Conservation (phyloP, 2,329 filamentous ascomycete genomes). For the Paraconiothyrium sp. region DNA sequence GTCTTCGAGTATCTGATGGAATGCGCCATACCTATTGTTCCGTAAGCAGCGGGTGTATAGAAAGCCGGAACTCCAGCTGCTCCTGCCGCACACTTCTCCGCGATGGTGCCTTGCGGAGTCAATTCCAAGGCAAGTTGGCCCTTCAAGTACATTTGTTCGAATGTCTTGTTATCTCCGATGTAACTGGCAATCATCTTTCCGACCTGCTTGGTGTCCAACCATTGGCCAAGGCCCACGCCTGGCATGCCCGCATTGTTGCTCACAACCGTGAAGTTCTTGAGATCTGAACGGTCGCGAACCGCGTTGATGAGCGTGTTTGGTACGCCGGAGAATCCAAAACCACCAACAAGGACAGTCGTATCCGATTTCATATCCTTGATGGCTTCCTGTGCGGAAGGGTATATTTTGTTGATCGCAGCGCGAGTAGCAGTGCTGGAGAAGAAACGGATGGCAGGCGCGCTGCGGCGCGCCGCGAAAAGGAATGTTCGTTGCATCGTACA, state of each 20-base stretch:
- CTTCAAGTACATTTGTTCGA: slow-evolving; percentile 78
- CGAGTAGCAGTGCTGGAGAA: slow-evolving; percentile 46
- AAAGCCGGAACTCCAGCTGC: slow-evolving; percentile 83
- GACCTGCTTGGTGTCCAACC: slow-evolving; percentile 75
- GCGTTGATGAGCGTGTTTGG: slow-evolving; percentile 53
- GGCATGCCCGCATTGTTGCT: slow-evolving; percentile 83
- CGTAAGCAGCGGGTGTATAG: slow-evolving; percentile 76
- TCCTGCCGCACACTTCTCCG: slow-evolving; percentile 75
- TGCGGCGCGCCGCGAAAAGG: slow-evolving; percentile 45
- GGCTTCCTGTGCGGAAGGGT: slow-evolving; percentile 49
- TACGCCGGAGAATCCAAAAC: slow-evolving; percentile 52
- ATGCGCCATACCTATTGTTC: slow-evolving; percentile 62
- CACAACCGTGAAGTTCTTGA: slow-evolving; percentile 70
- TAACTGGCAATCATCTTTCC: slow-evolving; percentile 78
- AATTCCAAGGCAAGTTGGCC: slow-evolving; percentile 80
- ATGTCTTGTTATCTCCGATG: slow-evolving; percentile 78
- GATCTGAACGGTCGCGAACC: slow-evolving; percentile 46
- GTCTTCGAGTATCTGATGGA: neutral
- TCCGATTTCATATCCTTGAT: slow-evolving; percentile 51
- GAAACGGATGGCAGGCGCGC: slow-evolving; percentile 43
- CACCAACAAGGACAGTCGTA: slow-evolving; percentile 49
- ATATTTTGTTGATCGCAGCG: slow-evolving; percentile 51
- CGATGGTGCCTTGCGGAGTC: slow-evolving; percentile 78
- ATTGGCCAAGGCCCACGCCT: slow-evolving; percentile 73
- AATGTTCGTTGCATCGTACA: slow-evolving; percentile 47